A percentile compares a stretch with the other conserved stretches of the same genome.
These are phyloP conservation scores for Hanseniaspora lachancei DNA, from an alignment of 805 yeast genomes.

Conservation along the genomic window DNA sequence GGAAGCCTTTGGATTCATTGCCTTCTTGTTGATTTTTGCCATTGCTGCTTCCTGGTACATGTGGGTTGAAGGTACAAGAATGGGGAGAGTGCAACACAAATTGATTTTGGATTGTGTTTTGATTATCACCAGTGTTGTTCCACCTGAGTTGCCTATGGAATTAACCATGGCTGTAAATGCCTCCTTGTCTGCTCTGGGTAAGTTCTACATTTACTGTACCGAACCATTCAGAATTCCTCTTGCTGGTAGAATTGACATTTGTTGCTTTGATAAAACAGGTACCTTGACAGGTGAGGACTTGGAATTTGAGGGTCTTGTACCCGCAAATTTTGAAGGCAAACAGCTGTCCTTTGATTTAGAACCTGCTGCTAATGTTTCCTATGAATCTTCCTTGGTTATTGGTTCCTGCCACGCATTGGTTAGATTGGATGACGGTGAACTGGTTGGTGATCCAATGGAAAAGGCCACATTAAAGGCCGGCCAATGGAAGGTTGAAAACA, in stretches of 20 bases:
- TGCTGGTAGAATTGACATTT: slow-evolving; percentile 95
- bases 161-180: slow-evolving; percentile 94
- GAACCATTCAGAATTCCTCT: slow-evolving; percentile 96
- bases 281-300: slow-evolving; percentile 94
- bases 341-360: slow-evolving; percentile 39
- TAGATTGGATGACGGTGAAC: slow-evolving; percentile 85
- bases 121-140: slow-evolving; percentile 93
- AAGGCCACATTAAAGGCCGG: slow-evolving; percentile 84
- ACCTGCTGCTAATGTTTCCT: slow-evolving; percentile 47
- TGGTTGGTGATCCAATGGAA: slow-evolving; percentile 99
- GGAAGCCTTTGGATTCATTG: slow-evolving; percentile 84
- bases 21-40: slow-evolving; percentile 81
- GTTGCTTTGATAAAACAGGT: slow-evolving; percentile 98
- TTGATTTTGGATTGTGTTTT: slow-evolving; percentile 88
- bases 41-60: slow-evolving; percentile 94
- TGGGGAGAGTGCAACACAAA: slow-evolving; percentile 92
- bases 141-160: slow-evolving; percentile 98
- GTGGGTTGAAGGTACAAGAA: slow-evolving; percentile 92
- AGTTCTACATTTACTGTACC: slow-evolving; percentile 85
- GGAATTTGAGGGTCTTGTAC: slow-evolving; percentile 92
- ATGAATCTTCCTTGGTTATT: slow-evolving; percentile 52
- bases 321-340: slow-evolving; percentile 39
- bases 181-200: slow-evolving; percentile 75
- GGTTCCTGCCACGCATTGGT: slow-evolving; percentile 97
- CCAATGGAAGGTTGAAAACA: slow-evolving; percentile 68